Evolutionary conservation across 2,329 filamentous ascomycete species (phyloP), one percentile per base, ranked within the genome.

Genomic region (Madurella mycetomatis): DNA sequence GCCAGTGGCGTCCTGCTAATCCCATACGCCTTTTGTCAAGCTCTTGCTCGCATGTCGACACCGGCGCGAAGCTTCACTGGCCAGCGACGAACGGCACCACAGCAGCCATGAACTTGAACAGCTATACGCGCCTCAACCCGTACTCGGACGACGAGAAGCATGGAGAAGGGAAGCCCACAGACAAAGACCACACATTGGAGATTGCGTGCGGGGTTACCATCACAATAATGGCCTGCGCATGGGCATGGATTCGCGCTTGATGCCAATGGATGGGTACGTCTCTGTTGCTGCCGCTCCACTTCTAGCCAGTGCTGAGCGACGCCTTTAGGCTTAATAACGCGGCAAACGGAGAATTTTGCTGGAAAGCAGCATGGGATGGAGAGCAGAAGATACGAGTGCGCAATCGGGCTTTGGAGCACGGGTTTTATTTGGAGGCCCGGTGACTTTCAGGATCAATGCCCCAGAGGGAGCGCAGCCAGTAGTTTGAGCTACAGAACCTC

Each of bases 81-180:
- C 34, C 13, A 46, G 13, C 41, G 39, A n/a, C 25, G 5, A 19
- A 16, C 19, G 13, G 15, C 31, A 17, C 30, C 25, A 25, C 40
- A 15, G 13, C 40, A 48, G 53, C 45, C 48, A 63, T 63, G 61
- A 60, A 62, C 53, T 48, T 60, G 39, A 51, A 62, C 55, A 63
- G 61, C 55, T 62, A 60, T 56, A 51, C 44, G 13, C 42, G 57
- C 25, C 51, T 63, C 32, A 63, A 60, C 34, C 56, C 60, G 4
- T 63, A 58, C 18, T 57, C 44, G 13, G 53, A 63, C 1, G 57
- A 60, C 19, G 51, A 59, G 19, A 52, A 59, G 19, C 34, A 44
- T 7, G 43, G 50, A 5, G 13, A 37, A 9, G 19, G 31, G 25
- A 47, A 37, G 4, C 9, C 34, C 34, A 37, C 15, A 15, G 45